These are phyloP conservation scores for Aspergillus wentii DNA, from an alignment of 495 filamentous ascomycete species.

Conservation along the genomic window DNA sequence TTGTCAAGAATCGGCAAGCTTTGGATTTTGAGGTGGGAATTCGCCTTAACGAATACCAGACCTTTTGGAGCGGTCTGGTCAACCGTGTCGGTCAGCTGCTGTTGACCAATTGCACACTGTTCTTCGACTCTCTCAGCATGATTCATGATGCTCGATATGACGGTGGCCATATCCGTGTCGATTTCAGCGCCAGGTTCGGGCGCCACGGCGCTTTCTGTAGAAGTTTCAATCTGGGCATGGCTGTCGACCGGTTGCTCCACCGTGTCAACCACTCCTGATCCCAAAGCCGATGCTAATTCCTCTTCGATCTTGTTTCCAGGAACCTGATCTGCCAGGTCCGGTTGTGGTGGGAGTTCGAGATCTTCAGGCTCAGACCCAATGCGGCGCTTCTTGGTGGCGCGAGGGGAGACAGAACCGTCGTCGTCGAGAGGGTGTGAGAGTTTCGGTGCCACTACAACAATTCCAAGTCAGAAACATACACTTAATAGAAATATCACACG, in stretches of 20 bases:
- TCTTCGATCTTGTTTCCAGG: constrained; percentile 39
- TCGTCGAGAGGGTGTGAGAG: constrained; percentile 27
- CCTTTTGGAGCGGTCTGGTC: constrained; percentile 30
- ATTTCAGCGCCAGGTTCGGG: constrained; percentile 19
- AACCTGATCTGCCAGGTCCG: constrained; percentile 13
- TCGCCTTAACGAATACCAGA: constrained; percentile 47
- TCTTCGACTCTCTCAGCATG: constrained; percentile 44
- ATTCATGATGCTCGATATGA: constrained; percentile 43
- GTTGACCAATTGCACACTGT: constrained; percentile 36
- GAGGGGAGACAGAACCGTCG: constrained; percentile 26
- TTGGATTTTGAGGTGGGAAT: constrained; percentile 57
- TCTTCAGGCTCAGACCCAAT: constrained; percentile 29
- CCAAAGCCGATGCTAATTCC: constrained; percentile 35
- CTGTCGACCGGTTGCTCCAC: constrained; percentile 16
- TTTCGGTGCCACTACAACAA: constrained; percentile 20
- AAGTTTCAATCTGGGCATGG: constrained; percentile 14
- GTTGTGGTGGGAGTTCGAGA: constrained; percentile 10
- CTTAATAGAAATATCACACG: no score
- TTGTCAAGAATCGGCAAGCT: constrained; percentile 71
- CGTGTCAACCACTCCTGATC: constrained; percentile 24
- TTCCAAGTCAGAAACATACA: constrained; percentile 4
- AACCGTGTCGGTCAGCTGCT: constrained; percentile 25
- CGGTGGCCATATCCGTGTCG: constrained; percentile 30
- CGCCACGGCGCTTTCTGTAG: constrained; percentile 9
- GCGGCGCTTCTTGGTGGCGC: constrained; percentile 40